Conservation (phyloP, 495 filamentous ascomycete species). For the Talaromyces proteolyticus region DNA sequence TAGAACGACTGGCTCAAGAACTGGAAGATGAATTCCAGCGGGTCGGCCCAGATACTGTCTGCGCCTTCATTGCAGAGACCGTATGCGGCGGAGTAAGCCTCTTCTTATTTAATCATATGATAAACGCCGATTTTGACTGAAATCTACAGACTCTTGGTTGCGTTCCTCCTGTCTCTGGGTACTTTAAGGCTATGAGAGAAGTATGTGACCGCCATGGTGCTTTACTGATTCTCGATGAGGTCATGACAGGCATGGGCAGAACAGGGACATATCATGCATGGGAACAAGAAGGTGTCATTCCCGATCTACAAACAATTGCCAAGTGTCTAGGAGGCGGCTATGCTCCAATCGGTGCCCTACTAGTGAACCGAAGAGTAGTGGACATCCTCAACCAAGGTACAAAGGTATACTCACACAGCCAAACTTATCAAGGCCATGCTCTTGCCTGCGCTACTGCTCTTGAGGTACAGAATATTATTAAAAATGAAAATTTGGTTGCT, state of each 20-base stretch:
- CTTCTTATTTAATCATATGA: no score
- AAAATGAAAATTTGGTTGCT: conserved; percentile 33
- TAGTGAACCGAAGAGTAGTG: conserved; percentile 48
- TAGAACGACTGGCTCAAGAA: conserved; percentile 55
- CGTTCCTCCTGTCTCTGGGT: conserved; percentile 56
- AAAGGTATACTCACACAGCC: conserved; percentile 44
- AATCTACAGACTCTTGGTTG: conserved; percentile 44
- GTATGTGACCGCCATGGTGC: conserved; percentile 61
- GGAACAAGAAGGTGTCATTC: conserved; percentile 54
- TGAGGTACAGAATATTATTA: conserved; percentile 46
- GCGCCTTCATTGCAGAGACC: conserved; percentile 72
- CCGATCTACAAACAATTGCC: conserved; percentile 61
- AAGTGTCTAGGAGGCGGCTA: conserved; percentile 66
- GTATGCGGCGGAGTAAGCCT: conserved; percentile 47
- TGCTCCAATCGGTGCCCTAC: conserved; percentile 53
- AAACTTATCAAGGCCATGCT: conserved; percentile 56
- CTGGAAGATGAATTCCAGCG: conserved; percentile 68
- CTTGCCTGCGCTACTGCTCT: conserved; percentile 51
- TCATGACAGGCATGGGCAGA: conserved; percentile 75
- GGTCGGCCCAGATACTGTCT: conserved; percentile 64
- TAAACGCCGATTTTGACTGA: no score
- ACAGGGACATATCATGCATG: conserved; percentile 63
- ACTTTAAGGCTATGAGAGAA: conserved; percentile 54
- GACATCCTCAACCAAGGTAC: conserved; percentile 41
- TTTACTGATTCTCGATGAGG: conserved; percentile 67